Conservation (phyloP, 2,329 filamentous ascomycete species). For the Aureobasidium vineae region DNA sequence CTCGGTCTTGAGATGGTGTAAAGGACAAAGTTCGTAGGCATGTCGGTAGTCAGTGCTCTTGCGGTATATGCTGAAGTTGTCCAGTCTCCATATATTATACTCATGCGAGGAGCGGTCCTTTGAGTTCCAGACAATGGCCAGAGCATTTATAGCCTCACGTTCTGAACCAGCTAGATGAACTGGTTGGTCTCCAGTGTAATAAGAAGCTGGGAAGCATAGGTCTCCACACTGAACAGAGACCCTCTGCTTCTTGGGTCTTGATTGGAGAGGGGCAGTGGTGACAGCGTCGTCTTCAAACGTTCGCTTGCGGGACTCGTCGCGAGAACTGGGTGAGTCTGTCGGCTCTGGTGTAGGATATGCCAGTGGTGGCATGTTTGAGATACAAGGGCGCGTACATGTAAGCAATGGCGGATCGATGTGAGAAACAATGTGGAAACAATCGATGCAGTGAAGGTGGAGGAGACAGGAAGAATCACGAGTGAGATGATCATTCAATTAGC, state of each 20-base stretch:
- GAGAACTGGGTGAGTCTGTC: neutral
- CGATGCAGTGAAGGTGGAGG: neutral
- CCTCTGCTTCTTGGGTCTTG: conserved; percentile 1
- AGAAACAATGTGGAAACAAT: neutral
- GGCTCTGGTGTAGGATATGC: conserved; percentile 1
- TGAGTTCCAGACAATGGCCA: neutral
- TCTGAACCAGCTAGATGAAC: neutral
- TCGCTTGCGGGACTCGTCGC: neutral
- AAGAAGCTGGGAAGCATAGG: neutral
- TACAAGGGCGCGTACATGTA: neutral
- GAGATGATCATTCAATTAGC: neutral
- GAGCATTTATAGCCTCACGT: neutral
- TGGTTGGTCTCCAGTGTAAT: neutral
- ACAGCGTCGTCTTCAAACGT: neutral
- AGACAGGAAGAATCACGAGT: neutral
- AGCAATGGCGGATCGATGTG: neutral
- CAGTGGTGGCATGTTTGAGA: neutral
- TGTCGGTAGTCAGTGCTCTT: conserved; percentile 31
- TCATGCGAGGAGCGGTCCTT: neutral
- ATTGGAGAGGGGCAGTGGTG: neutral
- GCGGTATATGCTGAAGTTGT: conserved; percentile 10
- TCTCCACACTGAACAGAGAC: neutral
- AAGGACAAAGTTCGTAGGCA: conserved; percentile 53
- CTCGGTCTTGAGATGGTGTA: conserved; percentile 53
- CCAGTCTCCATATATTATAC: conserved; percentile 18